Base-by-base conservation (phyloP, 345 rosid species). In the Atalantia buxifolia region DNA sequence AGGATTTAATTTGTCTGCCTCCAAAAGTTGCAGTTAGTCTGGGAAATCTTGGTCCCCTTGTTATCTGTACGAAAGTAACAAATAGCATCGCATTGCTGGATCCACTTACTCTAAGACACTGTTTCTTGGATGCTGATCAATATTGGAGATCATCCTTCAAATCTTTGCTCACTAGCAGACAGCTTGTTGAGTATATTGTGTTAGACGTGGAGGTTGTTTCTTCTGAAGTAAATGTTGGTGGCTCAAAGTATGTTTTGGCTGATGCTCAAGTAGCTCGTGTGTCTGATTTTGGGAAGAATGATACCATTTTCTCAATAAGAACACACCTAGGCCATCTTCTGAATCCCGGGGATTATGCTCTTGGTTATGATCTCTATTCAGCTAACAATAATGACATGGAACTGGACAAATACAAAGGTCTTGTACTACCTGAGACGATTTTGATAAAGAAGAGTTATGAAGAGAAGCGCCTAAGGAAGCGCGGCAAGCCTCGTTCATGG, bases 1-100 rank as follows among this genome's bases (percentile, higher is more conserved):
- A 84, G 75, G 84, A 84, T 78, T 67, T 84, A 71, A 71, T 84
- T 45, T 84, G 86, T n/a, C 70, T 84, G 62, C 87, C 87, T 25
- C 76, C 76, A 22, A 72, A 72, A 35, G 73, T 72, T 68, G 78
- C 82, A 19, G 30, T 16, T 76, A 76, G 84, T 67, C 76, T 79
- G 59, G 87, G 87, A 30, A 84, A 84, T 69, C 72, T 84, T 25
- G 77, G 77, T 28, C 77, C 77, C 1, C 60, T 75, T 63, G 77
- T 75, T 63, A 63, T 75, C 70, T 75, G 77, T 59, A 21, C 61
- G 6, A 75, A 75, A 63, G 77, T 75, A 28, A 63, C 77, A 28
- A 75, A 63, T 75, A 63, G 77, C 77, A 75, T 75, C 45, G 77
- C 77, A 12, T 63, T 75, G 55, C 31, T 75, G 36, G 77, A 75